Conservation (phyloP, 345 rosid genomes). For the Toxicodendron radicans region DNA sequence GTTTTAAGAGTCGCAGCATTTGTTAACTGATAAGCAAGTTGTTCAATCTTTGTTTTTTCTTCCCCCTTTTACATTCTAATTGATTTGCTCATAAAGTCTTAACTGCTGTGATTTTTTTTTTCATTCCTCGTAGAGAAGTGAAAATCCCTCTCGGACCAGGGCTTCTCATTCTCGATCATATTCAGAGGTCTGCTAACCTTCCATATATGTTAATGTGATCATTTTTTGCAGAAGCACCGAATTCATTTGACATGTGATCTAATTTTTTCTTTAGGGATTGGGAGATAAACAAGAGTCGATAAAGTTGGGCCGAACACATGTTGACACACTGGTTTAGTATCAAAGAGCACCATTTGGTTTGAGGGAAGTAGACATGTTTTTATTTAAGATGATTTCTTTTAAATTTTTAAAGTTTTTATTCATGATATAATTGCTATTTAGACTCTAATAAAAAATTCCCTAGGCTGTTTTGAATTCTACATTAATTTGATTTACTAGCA, state of each 20-base stretch:
- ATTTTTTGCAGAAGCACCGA: background rate
- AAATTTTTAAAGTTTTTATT: background rate
- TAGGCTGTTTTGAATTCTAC: background rate
- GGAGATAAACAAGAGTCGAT: conserved; percentile 51
- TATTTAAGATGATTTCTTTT: too few species aligned
- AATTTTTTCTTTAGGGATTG: conserved; percentile 52
- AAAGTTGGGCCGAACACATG: conserved; percentile 33
- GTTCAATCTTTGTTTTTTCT: conserved; percentile 9
- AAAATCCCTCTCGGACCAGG: conserved; percentile 95
- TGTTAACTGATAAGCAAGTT: conserved; percentile 82
- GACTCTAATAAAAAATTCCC: background rate
- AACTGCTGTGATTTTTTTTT: conserved; percentile 14
- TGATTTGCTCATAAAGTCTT: too few species aligned
- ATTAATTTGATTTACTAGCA: background rate
- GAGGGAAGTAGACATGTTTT: background rate
- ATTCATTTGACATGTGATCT: background rate
- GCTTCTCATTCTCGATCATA: conserved; percentile 81
- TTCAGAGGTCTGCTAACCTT: conserved; percentile 57
- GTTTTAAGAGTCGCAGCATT: conserved; percentile 88
- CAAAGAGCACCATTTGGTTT: background rate
- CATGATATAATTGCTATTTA: background rate
- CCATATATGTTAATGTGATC: background rate
- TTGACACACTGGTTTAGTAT: conserved; percentile 13
- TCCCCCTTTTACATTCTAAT: too few species aligned
- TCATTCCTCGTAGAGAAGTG: conserved; percentile 88